A percentile compares a stretch with the other conserved stretches of the same genome.
Evolutionary conservation across 768 basidiomycete species (phyloP).

Genomic region (Steccherinum ochraceum): DNA sequence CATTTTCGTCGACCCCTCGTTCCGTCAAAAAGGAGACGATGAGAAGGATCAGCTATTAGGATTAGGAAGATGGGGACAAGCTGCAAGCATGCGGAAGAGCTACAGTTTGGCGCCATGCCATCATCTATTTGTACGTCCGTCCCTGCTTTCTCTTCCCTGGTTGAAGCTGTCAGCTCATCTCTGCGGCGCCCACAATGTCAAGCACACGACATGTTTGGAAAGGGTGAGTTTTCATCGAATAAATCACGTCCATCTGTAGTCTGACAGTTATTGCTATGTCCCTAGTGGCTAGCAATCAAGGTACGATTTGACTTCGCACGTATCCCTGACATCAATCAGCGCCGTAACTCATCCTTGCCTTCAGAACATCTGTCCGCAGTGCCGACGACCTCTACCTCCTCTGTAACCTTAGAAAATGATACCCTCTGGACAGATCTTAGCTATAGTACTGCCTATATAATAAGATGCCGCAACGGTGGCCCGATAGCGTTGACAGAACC

Average conservation of each 20-base stretch:
- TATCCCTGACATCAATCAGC: background rate
- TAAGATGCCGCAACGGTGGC: too few species aligned
- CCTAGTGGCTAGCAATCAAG: slow-evolving; percentile 75
- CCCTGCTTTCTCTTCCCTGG: slow-evolving; percentile 1
- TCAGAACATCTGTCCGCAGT: slow-evolving; percentile 90
- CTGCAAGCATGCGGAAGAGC: slow-evolving; percentile 44
- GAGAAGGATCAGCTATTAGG: slow-evolving; percentile 18
- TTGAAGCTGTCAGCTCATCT: too few species aligned
- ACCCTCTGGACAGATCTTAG: background rate
- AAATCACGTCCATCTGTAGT: slow-evolving; percentile 13
- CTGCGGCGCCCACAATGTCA: too few species aligned
- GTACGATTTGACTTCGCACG: too few species aligned
- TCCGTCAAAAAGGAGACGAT: slow-evolving; percentile 23
- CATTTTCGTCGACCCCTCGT: slow-evolving; percentile 32
- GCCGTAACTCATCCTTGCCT: background rate
- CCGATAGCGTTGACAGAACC: too few species aligned
- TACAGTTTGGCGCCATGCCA: slow-evolving; percentile 88
- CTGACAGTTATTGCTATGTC: slow-evolving; percentile 3
- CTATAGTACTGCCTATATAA: too few species aligned
- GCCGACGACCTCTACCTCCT: slow-evolving; percentile 77
- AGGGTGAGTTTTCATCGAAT: slow-evolving; percentile 40
- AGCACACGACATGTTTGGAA: slow-evolving; percentile 88
- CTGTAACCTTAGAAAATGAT: slow-evolving; percentile 44
- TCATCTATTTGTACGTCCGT: slow-evolving; percentile 80
- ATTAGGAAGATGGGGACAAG: slow-evolving; percentile 9